A percentile compares a stretch with the other conserved stretches of the same genome.
Conservation (phyloP, 2,329 filamentous ascomycete species). For the Beauveria brongniartii region DNA sequence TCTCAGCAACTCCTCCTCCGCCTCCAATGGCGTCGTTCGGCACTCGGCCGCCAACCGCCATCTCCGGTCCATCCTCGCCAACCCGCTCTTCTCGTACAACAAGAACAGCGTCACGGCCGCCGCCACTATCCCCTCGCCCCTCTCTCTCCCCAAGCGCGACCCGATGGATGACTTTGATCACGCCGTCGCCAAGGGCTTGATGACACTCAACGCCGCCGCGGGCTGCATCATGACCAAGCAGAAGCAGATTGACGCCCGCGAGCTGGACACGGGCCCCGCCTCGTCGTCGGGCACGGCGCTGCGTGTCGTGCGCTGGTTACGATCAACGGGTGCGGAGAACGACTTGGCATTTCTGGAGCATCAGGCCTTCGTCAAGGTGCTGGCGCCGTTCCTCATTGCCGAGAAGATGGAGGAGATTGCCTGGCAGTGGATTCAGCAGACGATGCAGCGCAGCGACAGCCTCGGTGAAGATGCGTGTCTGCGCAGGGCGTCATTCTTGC, state of each 20-base stretch:
- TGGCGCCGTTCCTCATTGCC: slow-evolving; percentile 44
- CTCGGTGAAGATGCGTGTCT: slow-evolving; percentile 16
- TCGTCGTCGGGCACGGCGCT: slow-evolving; percentile 35
- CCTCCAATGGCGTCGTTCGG: slow-evolving; percentile 28
- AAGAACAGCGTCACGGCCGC: slow-evolving; percentile 12
- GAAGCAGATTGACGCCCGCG: slow-evolving; percentile 30
- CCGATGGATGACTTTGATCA: slow-evolving; percentile 49
- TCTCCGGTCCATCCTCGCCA: slow-evolving; percentile 48
- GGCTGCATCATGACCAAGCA: slow-evolving; percentile 45
- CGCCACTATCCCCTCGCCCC: neutral
- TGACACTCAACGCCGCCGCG: slow-evolving; percentile 44
- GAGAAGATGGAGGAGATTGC: slow-evolving; percentile 42
- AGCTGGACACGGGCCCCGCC: slow-evolving; percentile 24
- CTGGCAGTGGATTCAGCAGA: slow-evolving; percentile 44
- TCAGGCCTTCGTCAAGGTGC: slow-evolving; percentile 27
- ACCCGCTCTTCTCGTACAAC: slow-evolving; percentile 43
- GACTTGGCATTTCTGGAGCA: slow-evolving; percentile 37
- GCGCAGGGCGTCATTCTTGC: slow-evolving; percentile 19
- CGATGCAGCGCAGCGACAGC: slow-evolving; percentile 22
- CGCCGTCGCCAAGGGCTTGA: slow-evolving; percentile 47
- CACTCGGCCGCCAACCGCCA: slow-evolving; percentile 35
- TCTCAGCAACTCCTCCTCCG: slow-evolving; percentile 2
- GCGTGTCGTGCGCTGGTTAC: slow-evolving; percentile 46
- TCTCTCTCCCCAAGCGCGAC: slow-evolving; percentile 23
- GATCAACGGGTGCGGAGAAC: slow-evolving; percentile 39